Evolutionary conservation across 1,139 yeast genomes (phyloP), one percentile per base, ranked within the genome.

Genomic region (Yamadazyma buinensis): DNA sequence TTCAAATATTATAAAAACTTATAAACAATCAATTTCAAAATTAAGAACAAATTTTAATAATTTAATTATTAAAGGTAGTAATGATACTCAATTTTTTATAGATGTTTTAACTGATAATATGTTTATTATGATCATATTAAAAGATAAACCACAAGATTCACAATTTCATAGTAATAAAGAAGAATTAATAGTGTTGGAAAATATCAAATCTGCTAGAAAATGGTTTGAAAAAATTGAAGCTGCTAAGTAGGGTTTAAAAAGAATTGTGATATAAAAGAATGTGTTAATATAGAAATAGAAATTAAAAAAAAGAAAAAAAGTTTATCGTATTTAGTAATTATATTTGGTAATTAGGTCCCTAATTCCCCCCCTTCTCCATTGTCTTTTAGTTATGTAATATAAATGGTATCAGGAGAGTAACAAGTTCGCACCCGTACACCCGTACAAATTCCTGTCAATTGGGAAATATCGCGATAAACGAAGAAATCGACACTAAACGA

Each of bases 1-100:
- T 22, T 84, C 95, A 25, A 90, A 88, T 55, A 88, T 90, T 39
- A 87, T 92, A 67, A 92, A 92, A 52, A 88, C 95, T 11, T 92
- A 86, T 60, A 90, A 92, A 52, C 97, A 92, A 59, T 84, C 95
- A 42, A 88, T 95, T 35, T 80, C 88, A 33, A 88, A 88, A 57
- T 71, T 92, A 54, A 76, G 95, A 52, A 78, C 95, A 1, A 87
- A 84, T 51, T 86, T 92, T 57, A 82, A 77, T 44, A 83, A 86
- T 34, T 64, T 90, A 34, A 77, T 85, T 15, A 68, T 92, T 29
- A 79, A 84, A 40, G 95, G 95, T 12, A 72, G 76, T 34, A 76
- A 75, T 41, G 81, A 84, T 26, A 75, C 80, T 8, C 84, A 82
- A 29, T 81, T 82, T 49, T 69, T 67, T 46, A 67, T 84, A 35